Evolutionary conservation across 2,329 filamentous ascomycete species (phyloP), one percentile per base, ranked within the genome.

Genomic region (Pseudogymnoascus sp.): DNA sequence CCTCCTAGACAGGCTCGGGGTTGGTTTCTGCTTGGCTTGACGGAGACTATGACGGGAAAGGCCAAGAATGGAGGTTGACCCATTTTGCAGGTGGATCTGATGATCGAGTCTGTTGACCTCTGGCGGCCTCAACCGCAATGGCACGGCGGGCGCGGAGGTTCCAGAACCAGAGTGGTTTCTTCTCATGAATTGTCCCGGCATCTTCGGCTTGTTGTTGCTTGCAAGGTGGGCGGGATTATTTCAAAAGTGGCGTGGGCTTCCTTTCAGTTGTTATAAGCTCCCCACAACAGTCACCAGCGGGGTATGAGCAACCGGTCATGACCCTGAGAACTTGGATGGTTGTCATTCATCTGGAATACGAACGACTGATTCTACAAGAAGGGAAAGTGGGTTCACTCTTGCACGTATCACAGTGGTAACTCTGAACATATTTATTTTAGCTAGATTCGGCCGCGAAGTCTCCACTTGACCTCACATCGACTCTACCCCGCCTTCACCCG

Each of bases 31-130:
- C 58, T 66, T 66, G 35, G 60, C 22, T 36, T 60, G 43, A 30
- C 63, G 36, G n/a, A 66, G 37, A 39, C 57, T 41, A 18, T 63
- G 43, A 20, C 39, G 39, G 36, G 59, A 62, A 33, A 64, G 37
- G 58, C 62, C 61, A 35, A 66, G 61, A 30, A 62, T 58, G 41
- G 58, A 64, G 37, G 61, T 65, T 28, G 57, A 63, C 58, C 61
- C 41, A 33, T 65, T 63, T 12, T 62, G 35, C 22, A 50, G 62
- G 57, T 60, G 9, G 58, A 66, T 65, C 28, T 61, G 22, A 53
- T 66, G 33, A 41, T 66, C 62, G 41, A 65, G 59, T 12, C 18
- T 37, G 36, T 65, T 66, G 14, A 66, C 61, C 33, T 58, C 58
- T 35, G 38, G 57, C 25, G 60, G 43, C 58, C 59, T 33, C 35